Evolutionary conservation across 1,284 basidiomycete species (phyloP).

Genomic region (Puccinia brachypodii): DNA sequence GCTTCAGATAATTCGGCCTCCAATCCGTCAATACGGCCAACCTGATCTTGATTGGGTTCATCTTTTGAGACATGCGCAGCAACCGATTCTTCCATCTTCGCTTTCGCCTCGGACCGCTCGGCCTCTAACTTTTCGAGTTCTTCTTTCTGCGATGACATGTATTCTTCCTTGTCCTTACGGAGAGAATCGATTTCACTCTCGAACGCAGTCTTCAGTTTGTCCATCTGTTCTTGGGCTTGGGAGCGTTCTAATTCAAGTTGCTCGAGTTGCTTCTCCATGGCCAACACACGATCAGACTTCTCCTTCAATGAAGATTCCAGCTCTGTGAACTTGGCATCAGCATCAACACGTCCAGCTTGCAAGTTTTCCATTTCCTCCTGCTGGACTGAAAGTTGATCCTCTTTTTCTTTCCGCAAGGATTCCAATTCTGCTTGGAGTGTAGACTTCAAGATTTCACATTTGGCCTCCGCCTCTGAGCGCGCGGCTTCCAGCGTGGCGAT

Average conservation of each 20-base stretch:
- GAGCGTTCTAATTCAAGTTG: not conserved
- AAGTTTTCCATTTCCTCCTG: not conserved
- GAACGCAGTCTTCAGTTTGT: not conserved
- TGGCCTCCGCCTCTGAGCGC: not conserved
- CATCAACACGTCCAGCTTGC: not conserved
- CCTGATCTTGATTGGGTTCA: conserved; percentile 5
- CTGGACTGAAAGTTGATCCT: conserved; percentile 6
- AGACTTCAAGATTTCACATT: not conserved
- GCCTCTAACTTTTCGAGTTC: conserved; percentile 6
- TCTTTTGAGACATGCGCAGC: not conserved
- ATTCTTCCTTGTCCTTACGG: not conserved
- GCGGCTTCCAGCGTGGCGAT: not conserved
- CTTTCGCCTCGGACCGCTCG: not conserved
- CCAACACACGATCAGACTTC: conserved; percentile 5
- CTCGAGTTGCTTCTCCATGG: conserved; percentile 1
- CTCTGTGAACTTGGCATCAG: not conserved
- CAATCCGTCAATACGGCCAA: not conserved
- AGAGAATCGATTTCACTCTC: conserved; percentile 13
- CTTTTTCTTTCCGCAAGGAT: conserved; percentile 13
- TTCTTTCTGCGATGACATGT: not conserved
- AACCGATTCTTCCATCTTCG: not conserved
- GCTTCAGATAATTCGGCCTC: conserved; percentile 12
- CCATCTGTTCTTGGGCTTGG: not conserved
- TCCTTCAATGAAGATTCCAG: not conserved
- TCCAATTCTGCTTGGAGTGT: conserved; percentile 4